Base-by-base conservation (phyloP, 2,329 filamentous ascomycete genomes). In the Clathrospora elynae region DNA sequence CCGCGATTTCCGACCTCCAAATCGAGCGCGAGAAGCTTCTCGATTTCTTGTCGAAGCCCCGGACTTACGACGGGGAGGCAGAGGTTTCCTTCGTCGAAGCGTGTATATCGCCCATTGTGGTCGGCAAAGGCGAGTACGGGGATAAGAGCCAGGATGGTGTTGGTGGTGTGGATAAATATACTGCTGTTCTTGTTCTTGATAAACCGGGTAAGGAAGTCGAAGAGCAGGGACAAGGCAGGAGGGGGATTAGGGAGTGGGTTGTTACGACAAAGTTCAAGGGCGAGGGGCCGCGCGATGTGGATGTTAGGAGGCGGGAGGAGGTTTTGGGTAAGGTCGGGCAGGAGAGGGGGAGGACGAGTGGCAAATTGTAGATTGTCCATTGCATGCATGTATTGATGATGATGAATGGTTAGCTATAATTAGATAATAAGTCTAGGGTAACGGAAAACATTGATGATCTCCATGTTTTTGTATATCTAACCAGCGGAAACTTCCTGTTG, bases 191-290 rank as follows among this genome's bases (percentile, higher is more conserved):
- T 35, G 74, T 70, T 9, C 59, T 85, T 42, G 75, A 82, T 49
- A 68, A 74, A 40, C 75, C 81, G 2, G 82, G 82, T 0, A 72
- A 72, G 24, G 82, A 85, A 57, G 64, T 84, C 3, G 75, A 78
- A 44, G 73, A 64, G 13, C 73, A 78, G 48, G 75, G 70, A 3
- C 67, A 65, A 6, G 74, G 68, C 3, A 72, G 78, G 53, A 73
- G 57, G 47, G 82, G 81, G 0, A 71, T 81, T 16, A 66, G 53
- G 17, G 79, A 83, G 36, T 75, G 78, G 56, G 79, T 83, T 34
- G 75, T 84, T 17, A 68, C 82, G 13, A 77, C 81, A 6, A 75
- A 74, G 34, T 84, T 84, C 43, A 74, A 67, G 51, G 78, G 78
- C 41, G 79, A 81, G 45, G 79, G 78, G 12, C 79, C 80, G 14